phyloP scores from a whole-genome alignment of 202 grass and related monocot genomes.

The Carex sylvatica region DNA sequence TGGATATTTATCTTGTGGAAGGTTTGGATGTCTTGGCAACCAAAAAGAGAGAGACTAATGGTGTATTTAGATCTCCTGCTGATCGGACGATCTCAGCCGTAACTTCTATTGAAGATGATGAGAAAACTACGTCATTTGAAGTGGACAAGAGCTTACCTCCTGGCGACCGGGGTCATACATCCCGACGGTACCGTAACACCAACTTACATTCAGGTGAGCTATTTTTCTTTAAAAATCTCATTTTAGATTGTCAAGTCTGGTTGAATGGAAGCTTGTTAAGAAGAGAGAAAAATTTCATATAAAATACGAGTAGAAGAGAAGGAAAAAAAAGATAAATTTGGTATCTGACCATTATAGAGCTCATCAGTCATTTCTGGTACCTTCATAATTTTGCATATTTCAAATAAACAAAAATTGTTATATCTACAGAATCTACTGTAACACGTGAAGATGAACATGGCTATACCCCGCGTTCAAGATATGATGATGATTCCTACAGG shows the following conservation, averaged over 20 bases:
- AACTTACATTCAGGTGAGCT: constrained; percentile 38
- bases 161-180: constrained; percentile 22
- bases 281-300: not conserved
- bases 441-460: constrained; percentile 31
- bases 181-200: constrained; percentile 61
- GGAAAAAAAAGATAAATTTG: constrained; percentile 17
- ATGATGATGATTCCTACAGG: constrained; percentile 24
- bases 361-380: not conserved
- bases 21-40: constrained; percentile 76
- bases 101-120: constrained; percentile 72
- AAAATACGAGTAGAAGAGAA: constrained; percentile 16
- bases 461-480: constrained; percentile 27
- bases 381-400: not conserved
- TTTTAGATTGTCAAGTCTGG: not conserved
- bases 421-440: constrained; percentile 46
- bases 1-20: constrained; percentile 32
- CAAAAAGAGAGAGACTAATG: constrained; percentile 48
- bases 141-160: constrained; percentile 31
- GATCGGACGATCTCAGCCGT: constrained; percentile 36
- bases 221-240: constrained; percentile 13
- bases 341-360: constrained; percentile 11
- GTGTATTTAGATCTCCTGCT: constrained; percentile 53
- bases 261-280: constrained; percentile 1
- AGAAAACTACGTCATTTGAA: constrained; percentile 35
- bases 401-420: constrained; percentile 21